Base-by-base conservation (phyloP, 495 filamentous ascomycete species). In the Aspergillus affinis region DNA sequence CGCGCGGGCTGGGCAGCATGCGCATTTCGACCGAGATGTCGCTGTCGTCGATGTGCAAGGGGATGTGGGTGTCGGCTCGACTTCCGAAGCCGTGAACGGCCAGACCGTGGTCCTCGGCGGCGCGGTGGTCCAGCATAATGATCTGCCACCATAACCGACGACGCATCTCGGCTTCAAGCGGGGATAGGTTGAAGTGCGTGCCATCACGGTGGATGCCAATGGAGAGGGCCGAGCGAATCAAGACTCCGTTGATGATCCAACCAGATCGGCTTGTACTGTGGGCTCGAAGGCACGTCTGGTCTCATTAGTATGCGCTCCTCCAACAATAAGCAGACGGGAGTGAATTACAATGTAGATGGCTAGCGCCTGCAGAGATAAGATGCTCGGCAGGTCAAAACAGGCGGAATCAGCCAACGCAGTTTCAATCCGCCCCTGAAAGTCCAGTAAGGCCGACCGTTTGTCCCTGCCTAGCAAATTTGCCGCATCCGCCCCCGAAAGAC, bases 161-260 rank as follows among this genome's bases (percentile, higher is more conserved):
- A 19, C 80, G 75, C 30, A 78, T 67, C 55, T 81, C 79, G 36
- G 69, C 65, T 72, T 75, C 69, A 49, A 80, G 36, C 27, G 70
- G 69, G 0, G 72, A 56, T 0, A 81, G 65, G 19, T 72, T 69
- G 48, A 80, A 75, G 18, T 69, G 52, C 30, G 68, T 69, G 17
- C 77, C 75, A 50, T 81, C 79, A 2, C 75, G 72, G 54, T 82
- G 80, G 3, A 82, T 67, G 17, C 80, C 79, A 54, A 82, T 79
- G 18, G 72, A 75, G 21, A 79, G 79, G 4, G 79, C 81, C n/a
- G 80, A 68, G 30, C 80, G 75, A 20, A 81, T 73, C 4, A 76
- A 66, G 15, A 83, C 68, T 3, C 79, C 81, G 0, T 70, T 72
- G 12, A 85, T 52, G 2, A 71, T 73, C 66, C 72, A 82, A 7